These are phyloP conservation scores for Monosporozyma aquatica DNA, from an alignment of 805 yeast species.

Conservation along the genomic window DNA sequence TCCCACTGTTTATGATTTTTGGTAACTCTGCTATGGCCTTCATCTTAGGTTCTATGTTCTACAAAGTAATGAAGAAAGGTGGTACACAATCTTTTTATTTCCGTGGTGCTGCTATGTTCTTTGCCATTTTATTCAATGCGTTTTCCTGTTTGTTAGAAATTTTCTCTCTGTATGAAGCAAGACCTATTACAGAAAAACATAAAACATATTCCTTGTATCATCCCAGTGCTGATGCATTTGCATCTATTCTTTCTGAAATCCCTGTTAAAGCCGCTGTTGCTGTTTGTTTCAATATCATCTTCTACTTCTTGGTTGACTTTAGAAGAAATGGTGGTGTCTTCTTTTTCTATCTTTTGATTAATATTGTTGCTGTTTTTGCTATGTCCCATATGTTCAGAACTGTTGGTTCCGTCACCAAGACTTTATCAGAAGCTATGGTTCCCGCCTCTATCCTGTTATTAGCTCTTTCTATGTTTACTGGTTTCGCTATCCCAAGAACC, in stretches of 20 bases:
- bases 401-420: slow-evolving; percentile 40
- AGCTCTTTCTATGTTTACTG: slow-evolving; percentile 43
- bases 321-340: slow-evolving; percentile 45
- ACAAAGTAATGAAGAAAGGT: slow-evolving; percentile 33
- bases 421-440: slow-evolving; percentile 48
- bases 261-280: slow-evolving; percentile 40
- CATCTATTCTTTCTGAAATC: slow-evolving; percentile 42
- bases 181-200: slow-evolving; percentile 53
- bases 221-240: slow-evolving; percentile 52
- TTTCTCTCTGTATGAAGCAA: slow-evolving; percentile 43
- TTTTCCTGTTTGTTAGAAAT: slow-evolving; percentile 54
- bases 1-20: slow-evolving; percentile 35
- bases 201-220: slow-evolving; percentile 47
- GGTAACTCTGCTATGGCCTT: slow-evolving; percentile 49
- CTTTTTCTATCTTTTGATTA: slow-evolving; percentile 43
- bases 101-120: slow-evolving; percentile 60
- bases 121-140: slow-evolving; percentile 55
- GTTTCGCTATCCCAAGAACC: slow-evolving; percentile 50
- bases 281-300: slow-evolving; percentile 40
- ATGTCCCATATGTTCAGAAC: slow-evolving; percentile 50
- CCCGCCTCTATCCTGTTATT: slow-evolving; percentile 47
- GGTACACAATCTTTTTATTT: slow-evolving; percentile 42
- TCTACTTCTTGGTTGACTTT: slow-evolving; percentile 47
- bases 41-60: slow-evolving; percentile 49
- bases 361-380: slow-evolving; percentile 36